Evolutionary conservation across 257 asterid species (phyloP), one percentile per base, ranked within the genome.

Genomic region (Echium plantagineum): DNA sequence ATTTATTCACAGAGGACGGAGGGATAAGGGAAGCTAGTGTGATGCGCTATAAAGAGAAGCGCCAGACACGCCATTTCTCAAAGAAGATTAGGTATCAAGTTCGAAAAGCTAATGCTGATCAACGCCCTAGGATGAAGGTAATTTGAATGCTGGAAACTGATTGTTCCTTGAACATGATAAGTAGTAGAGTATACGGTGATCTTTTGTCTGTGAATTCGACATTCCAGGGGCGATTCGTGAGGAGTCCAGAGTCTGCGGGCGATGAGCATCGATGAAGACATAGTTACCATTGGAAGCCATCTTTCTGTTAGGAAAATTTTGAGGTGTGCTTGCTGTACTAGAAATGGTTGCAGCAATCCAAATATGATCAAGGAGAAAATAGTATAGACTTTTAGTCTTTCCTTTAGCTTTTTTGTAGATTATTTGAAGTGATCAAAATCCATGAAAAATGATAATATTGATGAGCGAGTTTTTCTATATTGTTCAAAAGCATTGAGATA

Each of bases 61-160:
- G 94, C 5, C 83, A 84, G 0, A 75, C 81, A 0, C 85, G 96
- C 0, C 81, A 83, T 30, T 85, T 87, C 61, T 85, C 94, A 0
- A 90, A 85, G 69, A 87, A 90, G 58, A 85, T 90, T 4, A 78
- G 90, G 18, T 90, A 85, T 48, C 87, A 90, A 57, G 96, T 87
- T 38, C 75, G 97, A 6, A 90, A 90, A 78, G 81, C 85, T 75
- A 90, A 90, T 31, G 95, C 94, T 0, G 96, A 90, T 68, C 84
- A 79, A 72, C 91, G 91, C 22, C 95, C 95, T 17, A 77, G 91
- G 73, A 85, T 83, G 85, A 85, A 87, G 94, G 96, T 89, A 59
- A 24, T 3, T 24, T 24, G 26, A 24, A 24, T 24, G 26, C 26
- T 24, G 26, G 26, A 24, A 3, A 24, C 26, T 24, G 26, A n/a